Base-by-base conservation (phyloP, 1,284 basidiomycete species). In the Neonothopanus nambi region DNA sequence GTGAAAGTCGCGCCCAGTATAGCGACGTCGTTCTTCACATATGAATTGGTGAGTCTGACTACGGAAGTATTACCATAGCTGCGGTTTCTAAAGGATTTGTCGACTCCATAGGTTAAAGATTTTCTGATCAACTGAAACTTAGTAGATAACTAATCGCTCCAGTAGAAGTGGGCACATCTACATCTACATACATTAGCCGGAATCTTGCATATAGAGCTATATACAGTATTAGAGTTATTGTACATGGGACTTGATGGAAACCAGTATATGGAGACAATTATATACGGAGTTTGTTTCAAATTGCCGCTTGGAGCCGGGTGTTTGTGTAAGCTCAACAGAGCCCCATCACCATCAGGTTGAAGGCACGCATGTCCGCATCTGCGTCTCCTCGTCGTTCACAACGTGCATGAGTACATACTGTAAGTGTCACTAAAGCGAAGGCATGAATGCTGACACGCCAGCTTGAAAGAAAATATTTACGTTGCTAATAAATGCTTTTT, bases 1-100 rank as follows among this genome's bases (percentile, higher is more conserved):
- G 89, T 92, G 59, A 92, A 94, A 71, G 92, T 94, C 18, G 88
- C 91, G 2, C 93, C 93, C n/a, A 92, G 89, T 62, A 94, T 95
- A 59, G 91, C 93, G 24, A 94, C 90, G 30, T 90, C 87, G 33
- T 91, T 91, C 66, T 90, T 88, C 72, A 85, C 80, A 18, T 91
- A 91, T 68, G 88, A 91, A 70, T 65, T 88, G 61, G 87, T 87
- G 61, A 77, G 82, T 67, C 68, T 70, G 9, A 24, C 35, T 26
- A 15, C 40, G 38, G 21, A 33, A 30, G 28, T 33, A 33, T 33
- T 33, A 11, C 13, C 30, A 33, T 13, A 33, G 9, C 30, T 33
- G 30, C 30, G 30, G 13, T 33, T 5, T 33, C 8, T 3, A 35
- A 17, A n/a, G 2, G 15, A 20, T 11, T 51, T n/a, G 18, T 17